Evolutionary conservation across 345 rosid species (phyloP).

Genomic region (Populus alba): DNA sequence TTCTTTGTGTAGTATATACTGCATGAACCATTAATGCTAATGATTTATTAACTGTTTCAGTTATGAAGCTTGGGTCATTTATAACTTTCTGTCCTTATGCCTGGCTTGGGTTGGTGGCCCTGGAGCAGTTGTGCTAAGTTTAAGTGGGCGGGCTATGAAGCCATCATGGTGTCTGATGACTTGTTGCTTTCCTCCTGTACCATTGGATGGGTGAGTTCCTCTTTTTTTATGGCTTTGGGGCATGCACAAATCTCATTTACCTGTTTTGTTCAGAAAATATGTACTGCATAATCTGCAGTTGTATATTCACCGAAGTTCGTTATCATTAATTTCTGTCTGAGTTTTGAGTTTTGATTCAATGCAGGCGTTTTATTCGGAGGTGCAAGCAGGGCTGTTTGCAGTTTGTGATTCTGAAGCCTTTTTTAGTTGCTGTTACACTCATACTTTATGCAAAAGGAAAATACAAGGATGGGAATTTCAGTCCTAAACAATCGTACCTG

Average conservation of each 20-base stretch:
- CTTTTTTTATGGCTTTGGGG: background rate
- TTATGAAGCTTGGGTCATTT: slow-evolving; percentile 98
- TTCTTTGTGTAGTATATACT: background rate
- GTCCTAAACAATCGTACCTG: slow-evolving; percentile 80
- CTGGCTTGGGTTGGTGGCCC: slow-evolving; percentile 99
- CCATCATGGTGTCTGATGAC: slow-evolving; percentile 85
- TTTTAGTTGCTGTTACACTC: slow-evolving; percentile 83
- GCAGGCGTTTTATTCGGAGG: slow-evolving; percentile 90
- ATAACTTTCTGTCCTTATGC: slow-evolving; percentile 85
- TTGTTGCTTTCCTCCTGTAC: slow-evolving; percentile 81
- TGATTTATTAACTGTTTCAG: slow-evolving; percentile 39
- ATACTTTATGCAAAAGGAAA: slow-evolving; percentile 90
- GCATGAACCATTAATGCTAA: background rate
- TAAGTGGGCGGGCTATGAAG: slow-evolving; percentile 78
- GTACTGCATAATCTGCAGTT: background rate
- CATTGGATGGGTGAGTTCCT: slow-evolving; percentile 83
- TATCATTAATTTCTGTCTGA: slow-evolving; percentile 3
- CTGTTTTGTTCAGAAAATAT: background rate
- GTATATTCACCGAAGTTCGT: background rate
- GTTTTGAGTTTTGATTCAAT: slow-evolving; percentile 4
- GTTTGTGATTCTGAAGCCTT: slow-evolving; percentile 93
- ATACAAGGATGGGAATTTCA: slow-evolving; percentile 94
- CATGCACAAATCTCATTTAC: background rate
- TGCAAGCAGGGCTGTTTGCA: slow-evolving; percentile 99
- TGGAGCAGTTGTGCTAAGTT: slow-evolving; percentile 87